Evolutionary conservation across 2,329 filamentous ascomycete species (phyloP).

Genomic region (Claviceps fusiformis): DNA sequence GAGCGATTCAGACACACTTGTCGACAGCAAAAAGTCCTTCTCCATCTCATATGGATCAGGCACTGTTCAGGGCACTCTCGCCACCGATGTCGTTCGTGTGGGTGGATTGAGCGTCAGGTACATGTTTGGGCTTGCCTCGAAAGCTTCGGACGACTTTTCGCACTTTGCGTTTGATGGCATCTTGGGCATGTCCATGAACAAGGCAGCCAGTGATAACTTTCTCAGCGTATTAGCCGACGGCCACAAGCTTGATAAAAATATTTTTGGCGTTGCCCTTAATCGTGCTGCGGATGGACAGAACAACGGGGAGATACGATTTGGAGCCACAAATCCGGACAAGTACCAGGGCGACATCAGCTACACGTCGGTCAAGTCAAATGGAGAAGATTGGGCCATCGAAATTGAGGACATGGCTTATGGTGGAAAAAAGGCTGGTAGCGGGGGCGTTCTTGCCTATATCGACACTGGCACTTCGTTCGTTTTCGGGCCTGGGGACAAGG

Average conservation of each 20-base stretch:
- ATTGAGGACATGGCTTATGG: slow-evolving; percentile 53
- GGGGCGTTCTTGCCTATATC: slow-evolving; percentile 51
- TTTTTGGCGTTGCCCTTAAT: slow-evolving; percentile 60
- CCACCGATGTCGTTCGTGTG: slow-evolving; percentile 52
- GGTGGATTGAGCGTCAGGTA: slow-evolving; percentile 51
- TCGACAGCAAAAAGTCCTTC: slow-evolving; percentile 40
- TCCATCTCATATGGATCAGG: slow-evolving; percentile 66
- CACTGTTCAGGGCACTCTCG: slow-evolving; percentile 51
- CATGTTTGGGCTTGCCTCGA: slow-evolving; percentile 58
- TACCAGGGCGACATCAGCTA: slow-evolving; percentile 59
- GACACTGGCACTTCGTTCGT: slow-evolving; percentile 76
- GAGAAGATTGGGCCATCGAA: slow-evolving; percentile 58
- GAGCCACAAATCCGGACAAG: slow-evolving; percentile 50
- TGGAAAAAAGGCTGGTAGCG: slow-evolving; percentile 42
- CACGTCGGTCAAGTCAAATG: slow-evolving; percentile 33
- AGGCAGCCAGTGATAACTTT: slow-evolving; percentile 49
- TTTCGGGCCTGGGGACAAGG: slow-evolving; percentile 55
- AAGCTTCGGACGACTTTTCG: slow-evolving; percentile 59
- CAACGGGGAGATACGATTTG: slow-evolving; percentile 68
- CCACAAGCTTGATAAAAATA: slow-evolving; percentile 44
- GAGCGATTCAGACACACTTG: slow-evolving; percentile 50
- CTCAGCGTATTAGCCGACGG: slow-evolving; percentile 46
- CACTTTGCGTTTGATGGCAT: slow-evolving; percentile 82
- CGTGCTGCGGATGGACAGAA: slow-evolving; percentile 51
- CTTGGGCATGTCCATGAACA: slow-evolving; percentile 57